Evolutionary conservation across 176 grass and related monocot genomes (phyloP), one percentile per base, ranked within the genome.

Genomic region (Oropetium thomaeum): DNA sequence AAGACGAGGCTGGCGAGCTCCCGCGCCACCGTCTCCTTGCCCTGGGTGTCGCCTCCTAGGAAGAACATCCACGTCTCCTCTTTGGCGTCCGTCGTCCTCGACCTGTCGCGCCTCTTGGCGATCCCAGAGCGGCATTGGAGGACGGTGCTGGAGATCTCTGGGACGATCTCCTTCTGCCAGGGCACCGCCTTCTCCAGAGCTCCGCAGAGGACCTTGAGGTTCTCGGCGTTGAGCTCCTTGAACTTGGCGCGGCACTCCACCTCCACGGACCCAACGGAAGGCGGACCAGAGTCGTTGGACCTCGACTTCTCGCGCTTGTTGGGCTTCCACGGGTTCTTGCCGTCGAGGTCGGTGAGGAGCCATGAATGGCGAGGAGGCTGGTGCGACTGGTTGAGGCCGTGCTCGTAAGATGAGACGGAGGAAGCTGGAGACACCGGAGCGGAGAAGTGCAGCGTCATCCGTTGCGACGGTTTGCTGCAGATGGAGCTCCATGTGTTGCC

Each of bases 1-100:
- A 93, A 97, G 45, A 97, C 88, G 32, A 97, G 88, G 55, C 23
- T 89, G 26, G 90, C 94, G 17, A 97, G 77, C 86, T 89, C 88
- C 71, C 88, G 83, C 13, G 86, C 88, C 17, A 93, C 83, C 76
- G n/a, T 91, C 70, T 83, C 74, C 66, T 97, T 97, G 65, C 94
- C 94, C 10, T 85, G 32, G 5, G 44, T 42, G 42, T 97, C 94
- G 58, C 40, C 81, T 3, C 94, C 94, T 70, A 85, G 74, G 70
- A 97, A 97, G 70, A 97, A 82, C 76, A 97, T 66, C 94, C 94
- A 97, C 15, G 94, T 93, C 70, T 93, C 90, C 73, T 93, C 90
- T 87, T 97, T 97, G 1, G 76, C 72, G 3, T 77, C 79, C 58
- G 51, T 14, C 40, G 71, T 62, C 74, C 65, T 71, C 58, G 82